Evolutionary conservation across 1,139 yeast genomes (phyloP).

Genomic region (Suhomyces bribrorum): DNA sequence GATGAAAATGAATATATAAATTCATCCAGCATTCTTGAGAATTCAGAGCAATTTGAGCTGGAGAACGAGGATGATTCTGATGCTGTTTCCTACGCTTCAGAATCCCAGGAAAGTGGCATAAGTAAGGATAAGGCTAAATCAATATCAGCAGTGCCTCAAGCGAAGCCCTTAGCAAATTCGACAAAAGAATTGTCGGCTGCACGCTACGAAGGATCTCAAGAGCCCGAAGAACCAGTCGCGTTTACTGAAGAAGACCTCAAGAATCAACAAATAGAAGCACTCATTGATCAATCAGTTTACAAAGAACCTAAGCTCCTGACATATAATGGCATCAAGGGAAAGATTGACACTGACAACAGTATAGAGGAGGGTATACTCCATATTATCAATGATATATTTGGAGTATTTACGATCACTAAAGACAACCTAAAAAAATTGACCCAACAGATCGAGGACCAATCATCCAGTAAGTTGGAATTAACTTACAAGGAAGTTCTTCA

Average conservation of each 20-base stretch:
- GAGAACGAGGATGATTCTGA: background rate
- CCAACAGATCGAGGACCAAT: constrained; percentile 9
- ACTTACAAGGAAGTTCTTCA: constrained; percentile 7
- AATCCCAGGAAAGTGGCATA: background rate
- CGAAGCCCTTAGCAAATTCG: no score
- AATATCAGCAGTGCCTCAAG: no score
- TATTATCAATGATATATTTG: constrained; percentile 11
- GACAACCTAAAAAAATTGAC: constrained; percentile 12
- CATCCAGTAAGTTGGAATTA: constrained; percentile 4
- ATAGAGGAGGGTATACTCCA: constrained; percentile 7
- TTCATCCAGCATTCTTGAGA: no score
- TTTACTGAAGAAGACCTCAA: constrained; percentile 7
- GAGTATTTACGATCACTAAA: constrained; percentile 13
- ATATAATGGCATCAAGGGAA: constrained; percentile 13
- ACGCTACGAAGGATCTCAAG: no score
- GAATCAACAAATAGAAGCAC: constrained; percentile 4
- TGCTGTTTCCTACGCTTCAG: background rate
- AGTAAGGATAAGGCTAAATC: no score
- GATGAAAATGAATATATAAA: no score
- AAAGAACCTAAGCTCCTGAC: constrained; percentile 10
- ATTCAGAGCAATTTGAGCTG: background rate
- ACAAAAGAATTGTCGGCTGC: no score
- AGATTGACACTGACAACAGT: constrained; percentile 3
- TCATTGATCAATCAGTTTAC: constrained; percentile 11
- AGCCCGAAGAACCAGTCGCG: no score